Conservation (phyloP, 164 flowering plant genomes). For the Annona cherimola region DNA sequence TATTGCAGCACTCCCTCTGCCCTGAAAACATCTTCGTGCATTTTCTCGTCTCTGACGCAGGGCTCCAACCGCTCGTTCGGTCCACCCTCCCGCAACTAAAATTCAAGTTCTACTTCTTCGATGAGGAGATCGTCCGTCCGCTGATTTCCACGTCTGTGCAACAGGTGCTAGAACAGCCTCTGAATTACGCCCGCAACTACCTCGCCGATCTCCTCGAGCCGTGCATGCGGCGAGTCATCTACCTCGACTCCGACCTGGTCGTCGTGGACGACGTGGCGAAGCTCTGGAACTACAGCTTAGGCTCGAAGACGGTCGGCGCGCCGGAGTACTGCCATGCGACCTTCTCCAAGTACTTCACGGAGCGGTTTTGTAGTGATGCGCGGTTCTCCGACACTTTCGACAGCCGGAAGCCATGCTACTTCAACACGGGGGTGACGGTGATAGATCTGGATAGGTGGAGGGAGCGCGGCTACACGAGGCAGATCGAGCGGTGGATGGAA, state of each 20-base stretch:
- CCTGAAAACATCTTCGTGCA: constrained; percentile 83
- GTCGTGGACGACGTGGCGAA: constrained; percentile 74
- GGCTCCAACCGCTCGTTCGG: constrained; percentile 47
- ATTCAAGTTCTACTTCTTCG: constrained; percentile 69
- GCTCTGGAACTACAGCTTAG: constrained; percentile 62
- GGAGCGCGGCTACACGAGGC: constrained; percentile 54
- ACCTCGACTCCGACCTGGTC: constrained; percentile 83
- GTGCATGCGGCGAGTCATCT: constrained; percentile 64
- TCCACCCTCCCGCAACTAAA: constrained; percentile 65
- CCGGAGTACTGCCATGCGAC: constrained; percentile 96
- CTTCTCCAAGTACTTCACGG: constrained; percentile 78
- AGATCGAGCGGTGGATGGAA: constrained; percentile 94
- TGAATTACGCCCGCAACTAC: constrained; percentile 87
- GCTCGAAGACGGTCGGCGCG: constrained; percentile 63
- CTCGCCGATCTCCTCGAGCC: constrained; percentile 65
- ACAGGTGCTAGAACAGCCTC: constrained; percentile 82
- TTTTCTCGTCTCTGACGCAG: constrained; percentile 59
- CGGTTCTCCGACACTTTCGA: constrained; percentile 39
- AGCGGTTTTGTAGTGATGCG: constrained; percentile 48
- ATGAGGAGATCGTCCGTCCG: constrained; percentile 48
- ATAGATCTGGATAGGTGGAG: constrained; percentile 83
- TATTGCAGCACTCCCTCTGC: constrained; percentile 64
- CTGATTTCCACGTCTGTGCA: constrained; percentile 76
- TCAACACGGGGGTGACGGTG: constrained; percentile 96
- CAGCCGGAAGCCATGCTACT: constrained; percentile 31